A percentile compares a stretch with the other conserved stretches of the same genome.
Conservation (phyloP, 306 rosid species). For the Cicer yamashitae region DNA sequence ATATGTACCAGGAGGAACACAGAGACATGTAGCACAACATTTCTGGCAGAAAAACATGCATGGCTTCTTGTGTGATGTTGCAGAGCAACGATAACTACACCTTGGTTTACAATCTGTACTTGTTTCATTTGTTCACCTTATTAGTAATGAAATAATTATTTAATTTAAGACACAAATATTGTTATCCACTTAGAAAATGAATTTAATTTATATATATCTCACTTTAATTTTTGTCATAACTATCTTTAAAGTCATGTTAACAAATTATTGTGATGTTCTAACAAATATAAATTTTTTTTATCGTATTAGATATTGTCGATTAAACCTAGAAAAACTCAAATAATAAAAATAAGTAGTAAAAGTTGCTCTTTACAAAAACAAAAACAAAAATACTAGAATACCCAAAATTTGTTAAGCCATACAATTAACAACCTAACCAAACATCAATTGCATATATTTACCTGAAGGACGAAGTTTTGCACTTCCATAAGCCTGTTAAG, state of each 20-base stretch:
- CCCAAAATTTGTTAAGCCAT: background rate
- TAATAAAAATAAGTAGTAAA: no score
- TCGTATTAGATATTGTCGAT: no score
- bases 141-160: background rate
- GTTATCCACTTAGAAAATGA: no score
- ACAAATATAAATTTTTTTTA: no score
- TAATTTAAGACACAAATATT: no score
- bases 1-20: conserved; percentile 85
- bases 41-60: conserved; percentile 94
- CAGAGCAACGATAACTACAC: conserved; percentile 78
- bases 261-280: no score
- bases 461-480: conserved; percentile 68
- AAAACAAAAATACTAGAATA: background rate
- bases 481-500: conserved; percentile 54
- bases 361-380: no score
- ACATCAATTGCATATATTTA: conserved; percentile 20
- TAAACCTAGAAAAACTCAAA: no score
- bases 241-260: no score
- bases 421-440: background rate
- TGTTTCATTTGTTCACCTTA: background rate
- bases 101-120: conserved; percentile 66
- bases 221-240: no score
- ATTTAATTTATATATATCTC: no score
- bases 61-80: conserved; percentile 92
- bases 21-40: conserved; percentile 77